phyloP scores from a whole-genome alignment of 805 yeast species.

The Myxozyma sirexii region DNA sequence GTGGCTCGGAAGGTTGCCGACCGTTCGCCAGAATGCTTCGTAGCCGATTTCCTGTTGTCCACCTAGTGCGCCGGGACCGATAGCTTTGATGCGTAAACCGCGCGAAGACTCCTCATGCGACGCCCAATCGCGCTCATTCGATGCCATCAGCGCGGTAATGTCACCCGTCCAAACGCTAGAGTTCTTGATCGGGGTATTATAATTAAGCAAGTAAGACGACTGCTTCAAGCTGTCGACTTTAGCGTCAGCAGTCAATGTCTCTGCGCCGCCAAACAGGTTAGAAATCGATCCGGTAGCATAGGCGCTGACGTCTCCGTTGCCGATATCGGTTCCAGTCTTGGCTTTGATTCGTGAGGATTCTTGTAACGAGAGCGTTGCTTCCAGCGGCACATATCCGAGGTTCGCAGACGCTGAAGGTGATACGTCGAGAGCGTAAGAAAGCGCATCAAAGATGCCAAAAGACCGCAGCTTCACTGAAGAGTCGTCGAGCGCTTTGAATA shows the following conservation, averaged over 20 bases:
- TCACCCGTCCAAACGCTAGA: slow-evolving; percentile 58
- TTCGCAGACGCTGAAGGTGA: slow-evolving; percentile 19
- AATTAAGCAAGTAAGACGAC: slow-evolving; percentile 57
- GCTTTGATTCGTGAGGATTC: slow-evolving; percentile 69
- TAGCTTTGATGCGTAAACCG: slow-evolving; percentile 49
- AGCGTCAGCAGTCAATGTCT: slow-evolving; percentile 53
- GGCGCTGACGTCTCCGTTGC: slow-evolving; percentile 97
- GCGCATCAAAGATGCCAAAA: slow-evolving; percentile 40
- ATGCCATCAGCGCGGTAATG: slow-evolving; percentile 53
- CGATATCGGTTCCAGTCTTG: slow-evolving; percentile 92
- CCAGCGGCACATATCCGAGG: slow-evolving; percentile 26
- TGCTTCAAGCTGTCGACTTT: slow-evolving; percentile 64
- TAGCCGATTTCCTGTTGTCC: slow-evolving; percentile 56
- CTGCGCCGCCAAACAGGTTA: slow-evolving; percentile 72
- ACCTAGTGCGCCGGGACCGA: slow-evolving; percentile 55
- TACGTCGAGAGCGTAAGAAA: slow-evolving; percentile 37
- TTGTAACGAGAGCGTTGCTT: slow-evolving; percentile 35
- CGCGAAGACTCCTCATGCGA: slow-evolving; percentile 56
- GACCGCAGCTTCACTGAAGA: slow-evolving; percentile 39
- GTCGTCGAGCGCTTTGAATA: slow-evolving; percentile 39
- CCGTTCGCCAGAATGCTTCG: slow-evolving; percentile 59
- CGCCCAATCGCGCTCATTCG: slow-evolving; percentile 56
- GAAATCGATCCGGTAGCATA: slow-evolving; percentile 71
- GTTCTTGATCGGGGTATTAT: slow-evolving; percentile 53
- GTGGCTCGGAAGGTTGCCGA: slow-evolving; percentile 49